These are phyloP conservation scores for Termitomyces sp. DNA, from an alignment of 768 basidiomycete species.

Conservation along the genomic window DNA sequence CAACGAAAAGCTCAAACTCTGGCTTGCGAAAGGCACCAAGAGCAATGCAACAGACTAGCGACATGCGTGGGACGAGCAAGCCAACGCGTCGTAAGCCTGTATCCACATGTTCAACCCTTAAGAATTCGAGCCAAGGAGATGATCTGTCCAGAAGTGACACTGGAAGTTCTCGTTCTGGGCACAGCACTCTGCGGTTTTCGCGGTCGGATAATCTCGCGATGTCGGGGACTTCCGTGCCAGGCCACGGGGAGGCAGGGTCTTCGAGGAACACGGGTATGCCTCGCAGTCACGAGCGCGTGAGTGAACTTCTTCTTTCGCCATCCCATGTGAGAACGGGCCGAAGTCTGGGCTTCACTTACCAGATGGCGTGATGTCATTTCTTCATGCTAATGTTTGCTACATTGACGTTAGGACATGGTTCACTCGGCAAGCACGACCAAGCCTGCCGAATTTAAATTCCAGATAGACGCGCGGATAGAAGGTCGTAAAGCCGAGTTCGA, in stretches of 20 bases:
- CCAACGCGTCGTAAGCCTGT: conserved; percentile 3
- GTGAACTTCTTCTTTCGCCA: conserved; percentile 7
- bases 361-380: conserved; percentile 6
- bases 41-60: neutral
- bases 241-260: neutral
- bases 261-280: neutral
- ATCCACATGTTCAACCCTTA: neutral
- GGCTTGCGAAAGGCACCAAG: neutral
- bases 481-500: conserved; percentile 39
- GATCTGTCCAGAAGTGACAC: neutral
- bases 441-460: conserved; percentile 52
- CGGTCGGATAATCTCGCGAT: conserved; percentile 1
- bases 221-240: conserved; percentile 5
- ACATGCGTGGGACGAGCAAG: neutral
- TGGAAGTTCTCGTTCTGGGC: conserved; percentile 4
- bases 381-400: conserved; percentile 4
- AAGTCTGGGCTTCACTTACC: neutral
- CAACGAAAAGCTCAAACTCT: conserved; percentile 10
- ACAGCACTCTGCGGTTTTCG: conserved; percentile 1
- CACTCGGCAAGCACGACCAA: conserved; percentile 34
- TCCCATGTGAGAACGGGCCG: conserved; percentile 10
- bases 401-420: conserved; percentile 8
- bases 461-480: conserved; percentile 44
- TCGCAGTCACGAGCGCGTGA: conserved; percentile 12
- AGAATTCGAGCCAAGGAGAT: neutral